Conservation (phyloP, 192 early-diverging fungal species). For the Martensiomyces pterosporus region DNA sequence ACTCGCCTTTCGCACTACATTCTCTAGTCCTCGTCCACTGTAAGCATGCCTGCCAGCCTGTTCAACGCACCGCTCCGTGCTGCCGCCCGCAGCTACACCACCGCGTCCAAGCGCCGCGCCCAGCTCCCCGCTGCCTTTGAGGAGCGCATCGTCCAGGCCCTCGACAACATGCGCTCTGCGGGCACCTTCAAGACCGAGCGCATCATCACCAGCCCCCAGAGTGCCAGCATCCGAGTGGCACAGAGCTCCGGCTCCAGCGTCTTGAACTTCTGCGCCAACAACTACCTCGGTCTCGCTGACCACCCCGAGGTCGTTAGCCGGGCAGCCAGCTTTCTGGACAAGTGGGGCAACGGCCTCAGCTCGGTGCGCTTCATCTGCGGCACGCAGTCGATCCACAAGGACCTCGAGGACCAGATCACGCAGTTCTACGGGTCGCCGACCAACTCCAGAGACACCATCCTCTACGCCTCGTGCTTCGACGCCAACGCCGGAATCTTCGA, state of each 20-base stretch:
- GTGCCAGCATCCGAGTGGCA: conserved; percentile 51
- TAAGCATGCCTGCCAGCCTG: background rate
- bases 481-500: conserved; percentile 70
- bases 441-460: conserved; percentile 52
- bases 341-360: conserved; percentile 60
- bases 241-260: conserved; percentile 30
- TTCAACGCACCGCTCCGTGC: background rate
- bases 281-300: conserved; percentile 64
- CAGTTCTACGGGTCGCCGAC: conserved; percentile 52
- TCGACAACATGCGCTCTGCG: conserved; percentile 54
- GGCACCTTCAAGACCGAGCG: conserved; percentile 70
- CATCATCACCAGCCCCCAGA: conserved; percentile 57
- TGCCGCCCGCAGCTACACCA: background rate
- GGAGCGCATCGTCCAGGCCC: conserved; percentile 40
- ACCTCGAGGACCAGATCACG: conserved; percentile 56
- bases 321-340: conserved; percentile 51
- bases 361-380: conserved; percentile 72
- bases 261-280: conserved; percentile 70
- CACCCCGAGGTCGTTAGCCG: conserved; percentile 54
- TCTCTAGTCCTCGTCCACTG: background rate
- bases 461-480: conserved; percentile 68
- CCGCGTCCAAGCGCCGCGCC: conserved; percentile 8
- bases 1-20: background rate
- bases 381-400: conserved; percentile 66
- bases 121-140: conserved; percentile 31